Base-by-base conservation (phyloP, 2,329 filamentous ascomycete genomes). In the Clonostachys rosea region DNA sequence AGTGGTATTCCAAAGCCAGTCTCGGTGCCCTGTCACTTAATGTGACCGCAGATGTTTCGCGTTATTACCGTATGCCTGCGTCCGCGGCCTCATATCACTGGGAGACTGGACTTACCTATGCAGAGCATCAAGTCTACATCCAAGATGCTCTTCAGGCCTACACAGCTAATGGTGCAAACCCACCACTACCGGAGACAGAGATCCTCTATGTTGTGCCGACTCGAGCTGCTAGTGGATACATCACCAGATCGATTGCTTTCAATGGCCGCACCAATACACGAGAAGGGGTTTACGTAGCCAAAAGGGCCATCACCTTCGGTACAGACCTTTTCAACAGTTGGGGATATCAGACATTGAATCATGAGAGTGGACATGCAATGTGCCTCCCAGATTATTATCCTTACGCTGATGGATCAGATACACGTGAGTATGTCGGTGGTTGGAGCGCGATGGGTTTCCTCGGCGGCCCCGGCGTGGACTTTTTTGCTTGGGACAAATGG, bases 401-500 rank as follows among this genome's bases (percentile, higher is more conserved):
- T 1, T 49, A 59, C 2, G 54, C 61, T 34, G 47, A 50, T 16
- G 52, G 53, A 9, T 49, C 51, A 8, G 24, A 30, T 30, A 61
- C 57, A 1, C 60, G 59, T 0, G 36, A 60, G 5, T 67, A 59
- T 45, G 59, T 65, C 7, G 66, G 65, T 13, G 63, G 65, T 3
- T 69, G 64, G 63, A 60, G 62, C 45, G 49, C 64, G 17, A 68
- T 68, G 65, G 66, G 65, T 12, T 52, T 60, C 14, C 59, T 68
- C 33, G 56, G 52, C 44, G 65, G 62, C 2, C 58, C 56, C 2
- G 60, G 55, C 12, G 64, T 63, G 13, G 64, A 68, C 35, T 68
- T 59, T 44, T 67, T 69, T 34, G 61, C 61, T 3, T 69, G 66
- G 65, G 58, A 68, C 47, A 67, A 68, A 54, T 69, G 65, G 65